Evolutionary conservation across 495 filamentous ascomycete species (phyloP).

Genomic region (Hypoxylon fuscum): DNA sequence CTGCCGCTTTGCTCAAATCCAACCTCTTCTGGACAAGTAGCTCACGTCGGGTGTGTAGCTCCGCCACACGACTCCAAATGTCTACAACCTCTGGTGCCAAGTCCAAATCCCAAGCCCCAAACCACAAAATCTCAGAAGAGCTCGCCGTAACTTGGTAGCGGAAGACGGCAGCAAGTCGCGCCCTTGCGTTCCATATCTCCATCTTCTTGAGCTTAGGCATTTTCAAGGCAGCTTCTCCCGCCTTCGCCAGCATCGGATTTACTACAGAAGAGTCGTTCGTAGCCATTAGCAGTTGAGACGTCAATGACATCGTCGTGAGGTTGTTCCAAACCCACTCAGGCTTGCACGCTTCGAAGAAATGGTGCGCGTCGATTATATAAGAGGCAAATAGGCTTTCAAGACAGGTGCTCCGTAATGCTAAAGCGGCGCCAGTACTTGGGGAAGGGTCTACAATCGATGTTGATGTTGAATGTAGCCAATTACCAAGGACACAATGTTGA

Average conservation of each 20-base stretch:
- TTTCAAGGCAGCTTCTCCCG: conserved; percentile 30
- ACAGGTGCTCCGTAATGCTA: background rate
- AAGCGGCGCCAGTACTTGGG: background rate
- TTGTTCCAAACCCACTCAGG: conserved; percentile 33
- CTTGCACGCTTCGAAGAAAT: conserved; percentile 26
- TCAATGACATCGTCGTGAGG: conserved; percentile 45
- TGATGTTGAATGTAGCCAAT: no score
- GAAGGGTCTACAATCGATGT: no score
- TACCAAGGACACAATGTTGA: no score
- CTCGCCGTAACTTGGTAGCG: conserved; percentile 23
- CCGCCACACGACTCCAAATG: no score
- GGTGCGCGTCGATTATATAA: conserved; percentile 27
- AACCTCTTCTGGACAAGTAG: no score
- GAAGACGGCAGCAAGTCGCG: conserved; percentile 35
- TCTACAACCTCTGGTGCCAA: conserved; percentile 29
- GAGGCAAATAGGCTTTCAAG: conserved; percentile 17
- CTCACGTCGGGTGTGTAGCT: no score
- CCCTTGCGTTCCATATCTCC: conserved; percentile 43
- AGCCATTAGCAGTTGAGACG: conserved; percentile 24
- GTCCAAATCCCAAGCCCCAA: conserved; percentile 37
- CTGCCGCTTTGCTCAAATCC: no score
- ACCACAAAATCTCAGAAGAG: conserved; percentile 33
- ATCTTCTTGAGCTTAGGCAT: conserved; percentile 43
- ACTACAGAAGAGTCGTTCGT: no score
- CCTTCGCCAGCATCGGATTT: conserved; percentile 33